Conservation (phyloP, 2,329 filamentous ascomycete genomes). For the Nemania diffusa region DNA sequence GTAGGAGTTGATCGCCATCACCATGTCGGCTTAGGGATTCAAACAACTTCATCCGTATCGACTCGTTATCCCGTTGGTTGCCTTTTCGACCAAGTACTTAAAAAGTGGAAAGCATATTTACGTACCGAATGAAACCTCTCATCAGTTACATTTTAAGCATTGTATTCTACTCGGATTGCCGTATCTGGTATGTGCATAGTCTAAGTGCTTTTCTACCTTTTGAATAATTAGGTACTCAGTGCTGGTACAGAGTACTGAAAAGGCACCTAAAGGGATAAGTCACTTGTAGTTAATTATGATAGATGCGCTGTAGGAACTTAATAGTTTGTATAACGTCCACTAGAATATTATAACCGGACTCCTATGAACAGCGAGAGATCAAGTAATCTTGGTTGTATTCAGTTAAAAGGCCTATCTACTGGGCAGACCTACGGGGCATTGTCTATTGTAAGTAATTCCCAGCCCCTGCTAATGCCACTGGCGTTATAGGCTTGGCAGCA, state of each 20-base stretch:
- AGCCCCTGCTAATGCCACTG: neutral
- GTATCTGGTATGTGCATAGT: too few relatives aligned
- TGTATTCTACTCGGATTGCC: too few relatives aligned
- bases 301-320: neutral
- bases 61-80: too few relatives aligned
- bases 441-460: neutral
- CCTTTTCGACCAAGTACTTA: too few relatives aligned
- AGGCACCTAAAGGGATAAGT: too few relatives aligned
- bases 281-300: neutral
- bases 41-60: neutral
- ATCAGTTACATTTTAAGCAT: too few relatives aligned
- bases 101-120: too few relatives aligned
- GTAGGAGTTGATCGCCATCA: neutral
- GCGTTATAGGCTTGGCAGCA: constrained; percentile 1
- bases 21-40: neutral
- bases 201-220: too few relatives aligned
- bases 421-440: neutral
- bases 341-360: constrained; percentile 7
- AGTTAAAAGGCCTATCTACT: neutral
- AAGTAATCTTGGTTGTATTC: neutral
- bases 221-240: too few relatives aligned
- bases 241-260: too few relatives aligned
- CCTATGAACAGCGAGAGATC: neutral
- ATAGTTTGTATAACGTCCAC: neutral
- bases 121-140: too few relatives aligned